Percentiles rank a stretch among this genome's conserved stretches.
Conservation (phyloP, 2,329 filamentous ascomycete species). For the Claviceps lovelessii region DNA sequence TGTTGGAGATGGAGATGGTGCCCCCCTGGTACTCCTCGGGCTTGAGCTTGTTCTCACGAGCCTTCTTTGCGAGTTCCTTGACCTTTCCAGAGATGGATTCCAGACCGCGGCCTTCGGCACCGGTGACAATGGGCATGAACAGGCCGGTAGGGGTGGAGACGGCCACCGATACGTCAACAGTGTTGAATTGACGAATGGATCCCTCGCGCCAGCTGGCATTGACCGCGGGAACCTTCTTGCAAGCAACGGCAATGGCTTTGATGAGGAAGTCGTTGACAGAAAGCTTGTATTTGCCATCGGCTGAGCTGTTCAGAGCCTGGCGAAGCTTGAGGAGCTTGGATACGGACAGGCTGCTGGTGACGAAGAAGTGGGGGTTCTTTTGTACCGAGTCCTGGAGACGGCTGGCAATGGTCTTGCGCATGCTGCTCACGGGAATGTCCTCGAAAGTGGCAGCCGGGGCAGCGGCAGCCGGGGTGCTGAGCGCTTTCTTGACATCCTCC, state of each 20-base stretch:
- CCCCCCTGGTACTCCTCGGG: slow-evolving; percentile 98
- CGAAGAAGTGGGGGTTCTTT: slow-evolving; percentile 97
- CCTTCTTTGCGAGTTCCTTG: slow-evolving; percentile 94
- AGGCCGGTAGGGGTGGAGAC: slow-evolving; percentile 86
- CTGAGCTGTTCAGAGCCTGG: slow-evolving; percentile 74
- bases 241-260: slow-evolving; percentile 83
- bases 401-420: slow-evolving; percentile 95
- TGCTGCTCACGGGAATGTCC: slow-evolving; percentile 72
- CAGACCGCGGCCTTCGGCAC: slow-evolving; percentile 74
- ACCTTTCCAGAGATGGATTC: slow-evolving; percentile 75
- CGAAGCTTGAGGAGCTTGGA: slow-evolving; percentile 93
- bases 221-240: slow-evolving; percentile 84
- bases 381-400: slow-evolving; percentile 77
- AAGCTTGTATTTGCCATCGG: slow-evolving; percentile 93
- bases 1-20: slow-evolving; percentile 98
- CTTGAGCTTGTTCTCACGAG: slow-evolving; percentile 95
- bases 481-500: slow-evolving; percentile 81
- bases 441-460: slow-evolving; percentile 56
- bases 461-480: slow-evolving; percentile 36
- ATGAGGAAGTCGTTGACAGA: slow-evolving; percentile 99
- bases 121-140: slow-evolving; percentile 94
- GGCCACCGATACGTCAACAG: slow-evolving; percentile 87
- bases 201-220: slow-evolving; percentile 93
- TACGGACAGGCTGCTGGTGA: slow-evolving; percentile 81
- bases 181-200: slow-evolving; percentile 83